Percentiles rank a stretch among this genome's conserved stretches.
These are phyloP conservation scores for Pinus tabuliformis DNA, from an alignment of 75 land plant genomes.

Conservation along the genomic window DNA sequence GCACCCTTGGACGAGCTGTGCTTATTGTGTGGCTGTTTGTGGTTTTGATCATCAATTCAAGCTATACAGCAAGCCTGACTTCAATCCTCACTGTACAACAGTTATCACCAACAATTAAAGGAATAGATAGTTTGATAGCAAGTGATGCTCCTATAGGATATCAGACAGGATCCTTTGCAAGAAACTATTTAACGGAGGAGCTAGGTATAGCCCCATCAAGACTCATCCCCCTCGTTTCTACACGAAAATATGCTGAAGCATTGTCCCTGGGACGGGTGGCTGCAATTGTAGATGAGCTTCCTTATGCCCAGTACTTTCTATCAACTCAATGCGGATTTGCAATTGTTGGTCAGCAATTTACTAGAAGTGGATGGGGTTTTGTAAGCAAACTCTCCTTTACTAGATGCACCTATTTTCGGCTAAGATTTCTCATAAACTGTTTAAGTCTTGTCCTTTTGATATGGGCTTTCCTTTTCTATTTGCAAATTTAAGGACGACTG, in stretches of 20 bases:
- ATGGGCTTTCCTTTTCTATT: not conserved
- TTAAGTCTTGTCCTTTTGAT: not conserved
- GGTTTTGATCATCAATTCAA: conserved; percentile 78
- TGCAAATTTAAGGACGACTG: not conserved
- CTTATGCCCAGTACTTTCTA: conserved; percentile 74
- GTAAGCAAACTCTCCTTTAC: conserved; percentile 39
- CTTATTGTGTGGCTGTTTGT: conserved; percentile 85
- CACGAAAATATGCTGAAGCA: conserved; percentile 45
- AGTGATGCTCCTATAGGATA: conserved; percentile 66
- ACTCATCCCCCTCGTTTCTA: conserved; percentile 29
- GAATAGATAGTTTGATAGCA: conserved; percentile 61
- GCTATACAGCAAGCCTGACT: conserved; percentile 87
- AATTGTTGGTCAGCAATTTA: conserved; percentile 67
- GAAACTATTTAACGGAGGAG: conserved; percentile 57
- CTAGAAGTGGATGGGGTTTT: conserved; percentile 92
- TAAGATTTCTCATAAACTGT: not conserved
- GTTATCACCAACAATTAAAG: conserved; percentile 38
- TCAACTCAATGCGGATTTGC: conserved; percentile 48
- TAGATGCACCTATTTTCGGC: not conserved
- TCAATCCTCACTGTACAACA: conserved; percentile 84
- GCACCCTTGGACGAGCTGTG: conserved; percentile 69
- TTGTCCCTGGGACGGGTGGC: conserved; percentile 70
- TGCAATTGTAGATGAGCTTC: conserved; percentile 88
- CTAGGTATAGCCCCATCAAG: conserved; percentile 59
- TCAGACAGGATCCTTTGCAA: conserved; percentile 82